These are phyloP conservation scores for Babesia caballi DNA, from an alignment of 169 alveolate genomes.

Conservation along the genomic window DNA sequence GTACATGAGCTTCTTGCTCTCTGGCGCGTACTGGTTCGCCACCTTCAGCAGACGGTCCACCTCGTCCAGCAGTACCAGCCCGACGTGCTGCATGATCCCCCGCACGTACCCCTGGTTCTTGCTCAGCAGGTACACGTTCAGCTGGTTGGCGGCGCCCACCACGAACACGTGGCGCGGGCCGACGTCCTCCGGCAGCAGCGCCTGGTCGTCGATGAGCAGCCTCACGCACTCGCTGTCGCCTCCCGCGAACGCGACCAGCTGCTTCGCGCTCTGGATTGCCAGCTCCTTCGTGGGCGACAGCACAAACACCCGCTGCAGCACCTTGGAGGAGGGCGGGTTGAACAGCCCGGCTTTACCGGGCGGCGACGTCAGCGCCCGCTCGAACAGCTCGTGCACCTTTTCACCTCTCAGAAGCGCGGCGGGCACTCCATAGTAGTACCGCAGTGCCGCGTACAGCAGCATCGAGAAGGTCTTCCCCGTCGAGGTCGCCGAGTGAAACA, in stretches of 20 bases:
- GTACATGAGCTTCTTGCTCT: conserved; percentile 7
- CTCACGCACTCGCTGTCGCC: conserved; percentile 29
- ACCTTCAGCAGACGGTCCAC: conserved; percentile 58
- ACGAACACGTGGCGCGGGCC: conserved; percentile 23
- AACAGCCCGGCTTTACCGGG: neutral
- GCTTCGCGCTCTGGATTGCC: conserved; percentile 56
- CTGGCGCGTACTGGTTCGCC: conserved; percentile 49
- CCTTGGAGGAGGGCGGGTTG: neutral
- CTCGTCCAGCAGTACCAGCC: conserved; percentile 46
- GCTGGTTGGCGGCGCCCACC: conserved; percentile 63
- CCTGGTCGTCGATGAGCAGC: conserved; percentile 56
- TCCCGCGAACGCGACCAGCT: conserved; percentile 32
- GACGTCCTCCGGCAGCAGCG: conserved; percentile 15
- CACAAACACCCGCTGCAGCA: conserved; percentile 25
- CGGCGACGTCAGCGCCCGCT: neutral
- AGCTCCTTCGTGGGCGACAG: conserved; percentile 65
- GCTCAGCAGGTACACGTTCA: conserved; percentile 16
- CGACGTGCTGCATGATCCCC: conserved; percentile 39
- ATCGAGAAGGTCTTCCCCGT: conserved; percentile 64
- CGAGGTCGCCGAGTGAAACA: conserved; percentile 56
- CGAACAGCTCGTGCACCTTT: neutral
- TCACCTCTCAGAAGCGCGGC: neutral
- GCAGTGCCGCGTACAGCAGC: conserved; percentile 44
- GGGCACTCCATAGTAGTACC: conserved; percentile 32
- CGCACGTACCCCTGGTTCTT: conserved; percentile 34